A percentile compares a stretch with the other conserved stretches of the same genome.
Conservation (phyloP, 2,329 filamentous ascomycete genomes). For the Venturiaceae sp. region DNA sequence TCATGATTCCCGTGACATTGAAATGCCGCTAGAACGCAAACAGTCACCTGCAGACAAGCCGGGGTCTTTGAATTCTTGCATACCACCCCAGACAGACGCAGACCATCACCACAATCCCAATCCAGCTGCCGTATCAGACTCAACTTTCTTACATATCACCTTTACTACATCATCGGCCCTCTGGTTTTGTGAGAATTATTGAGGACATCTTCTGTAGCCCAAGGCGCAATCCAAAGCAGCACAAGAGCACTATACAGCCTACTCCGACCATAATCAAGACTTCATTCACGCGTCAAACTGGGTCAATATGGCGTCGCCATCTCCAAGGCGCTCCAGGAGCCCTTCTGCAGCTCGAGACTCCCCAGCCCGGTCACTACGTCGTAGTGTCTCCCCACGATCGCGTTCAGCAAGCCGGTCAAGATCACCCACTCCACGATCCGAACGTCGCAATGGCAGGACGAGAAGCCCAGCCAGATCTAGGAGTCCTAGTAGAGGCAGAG, state of each 20-base stretch:
- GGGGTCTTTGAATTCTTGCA: not conserved
- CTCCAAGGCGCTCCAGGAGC: not conserved
- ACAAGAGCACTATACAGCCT: not conserved
- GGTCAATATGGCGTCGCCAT: not conserved
- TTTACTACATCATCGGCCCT: not conserved
- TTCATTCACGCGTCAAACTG: not conserved
- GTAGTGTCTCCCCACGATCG: not conserved
- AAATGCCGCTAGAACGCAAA: not conserved
- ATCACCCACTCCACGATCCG: not conserved
- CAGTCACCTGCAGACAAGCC: too few relatives aligned
- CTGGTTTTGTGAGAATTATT: not conserved
- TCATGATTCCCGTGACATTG: not conserved
- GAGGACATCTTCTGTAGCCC: not conserved
- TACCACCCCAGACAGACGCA: not conserved
- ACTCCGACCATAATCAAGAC: not conserved
- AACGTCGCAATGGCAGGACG: not conserved
- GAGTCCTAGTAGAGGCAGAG: conserved; percentile 5
- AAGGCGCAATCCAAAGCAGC: not conserved
- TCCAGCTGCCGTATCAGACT: not conserved
- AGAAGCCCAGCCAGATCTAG: not conserved
- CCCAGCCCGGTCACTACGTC: not conserved
- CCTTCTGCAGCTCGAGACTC: not conserved
- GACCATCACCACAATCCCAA: not conserved
- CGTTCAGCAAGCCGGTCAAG: conserved; percentile 4
- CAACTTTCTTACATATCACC: not conserved